phyloP scores from a whole-genome alignment of 1,284 basidiomycete species.

The Leccinum fallax region DNA sequence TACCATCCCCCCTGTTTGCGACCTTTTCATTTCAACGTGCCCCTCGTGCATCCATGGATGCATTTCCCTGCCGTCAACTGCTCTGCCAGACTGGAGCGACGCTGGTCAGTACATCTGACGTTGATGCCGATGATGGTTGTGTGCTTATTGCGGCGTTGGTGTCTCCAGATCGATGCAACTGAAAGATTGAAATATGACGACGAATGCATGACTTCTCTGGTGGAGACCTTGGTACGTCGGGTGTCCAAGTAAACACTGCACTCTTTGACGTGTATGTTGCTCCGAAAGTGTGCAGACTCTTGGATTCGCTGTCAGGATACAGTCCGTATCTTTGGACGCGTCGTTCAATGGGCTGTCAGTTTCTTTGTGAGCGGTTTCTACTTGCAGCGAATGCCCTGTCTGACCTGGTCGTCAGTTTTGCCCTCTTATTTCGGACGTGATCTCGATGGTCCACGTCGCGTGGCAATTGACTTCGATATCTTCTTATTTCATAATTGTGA shows the following conservation, averaged over 20 bases:
- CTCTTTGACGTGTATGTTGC: background rate
- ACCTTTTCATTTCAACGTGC: background rate
- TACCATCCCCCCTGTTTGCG: background rate
- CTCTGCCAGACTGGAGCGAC: slow-evolving; percentile 2
- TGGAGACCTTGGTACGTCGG: slow-evolving; percentile 9
- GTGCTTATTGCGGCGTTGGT: background rate
- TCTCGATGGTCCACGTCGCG: slow-evolving; percentile 19
- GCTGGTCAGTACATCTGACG: slow-evolving; percentile 18
- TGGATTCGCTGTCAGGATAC: slow-evolving; percentile 8
- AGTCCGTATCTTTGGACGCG: slow-evolving; percentile 2
- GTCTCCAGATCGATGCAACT: slow-evolving; percentile 13
- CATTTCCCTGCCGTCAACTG: background rate
- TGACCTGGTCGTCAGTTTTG: slow-evolving; percentile 23
- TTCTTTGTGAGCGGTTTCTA: slow-evolving; percentile 22
- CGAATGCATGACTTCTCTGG: slow-evolving; percentile 7
- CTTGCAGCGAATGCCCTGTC: background rate
- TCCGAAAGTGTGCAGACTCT: slow-evolving; percentile 7
- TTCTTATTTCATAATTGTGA: slow-evolving; percentile 18
- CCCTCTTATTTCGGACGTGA: slow-evolving; percentile 25
- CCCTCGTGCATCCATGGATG: slow-evolving; percentile 14
- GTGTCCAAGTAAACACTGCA: background rate
- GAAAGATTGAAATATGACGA: background rate
- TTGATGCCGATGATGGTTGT: background rate
- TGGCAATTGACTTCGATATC: slow-evolving; percentile 21
- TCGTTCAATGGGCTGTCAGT: slow-evolving; percentile 20